Base-by-base conservation (phyloP, 2,329 filamentous ascomycete species). In the Alternaria viburni region DNA sequence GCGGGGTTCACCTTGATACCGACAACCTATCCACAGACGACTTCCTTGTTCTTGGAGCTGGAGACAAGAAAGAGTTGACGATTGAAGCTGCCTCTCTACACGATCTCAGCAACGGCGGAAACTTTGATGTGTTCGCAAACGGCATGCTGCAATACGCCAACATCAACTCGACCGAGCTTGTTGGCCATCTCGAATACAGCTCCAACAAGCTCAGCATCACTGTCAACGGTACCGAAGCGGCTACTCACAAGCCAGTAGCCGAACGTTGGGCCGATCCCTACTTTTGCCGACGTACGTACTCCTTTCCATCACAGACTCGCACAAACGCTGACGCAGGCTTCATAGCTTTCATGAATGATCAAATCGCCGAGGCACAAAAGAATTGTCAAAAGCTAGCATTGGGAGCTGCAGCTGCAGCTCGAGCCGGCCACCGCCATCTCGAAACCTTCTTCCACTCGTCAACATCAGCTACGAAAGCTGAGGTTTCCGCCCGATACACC, bases 371-470 rank as follows among this genome's bases (percentile, higher is more conserved):
- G 4, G 89, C 88, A 1, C 80, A 91, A 11, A 75, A 73, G 64
- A 86, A 87, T 77, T 88, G 88, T 72, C 79, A 82, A 6, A 80
- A 77, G 15, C 80, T 90, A 6, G 88, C 89, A 2, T 80, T 79
- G 3, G 77, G 80, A 4, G 88, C 89, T 10, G 83, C 86, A 1
- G 74, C 77, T 1, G 86, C 85, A 3, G 76, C 76, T 15, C 32
- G 51, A 21, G 86, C 87, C 0, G 75, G 81, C 1, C 25, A 30
- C 25, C 86, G 82, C 0, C 77, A 80, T 69, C 87, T 90, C 69
- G 78, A 77, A 36, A 86, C 89, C 72, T 91, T 89, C 82, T 92
- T 91, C 84, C 90, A 89, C n/a, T 30, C 47, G 7, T 8, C 10
- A 30, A 28, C 47, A 30, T 4, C 6, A 50, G 28, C 25, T 12